Evolutionary conservation across 257 asterid species (phyloP).

Genomic region (Fraxinus excelsior): DNA sequence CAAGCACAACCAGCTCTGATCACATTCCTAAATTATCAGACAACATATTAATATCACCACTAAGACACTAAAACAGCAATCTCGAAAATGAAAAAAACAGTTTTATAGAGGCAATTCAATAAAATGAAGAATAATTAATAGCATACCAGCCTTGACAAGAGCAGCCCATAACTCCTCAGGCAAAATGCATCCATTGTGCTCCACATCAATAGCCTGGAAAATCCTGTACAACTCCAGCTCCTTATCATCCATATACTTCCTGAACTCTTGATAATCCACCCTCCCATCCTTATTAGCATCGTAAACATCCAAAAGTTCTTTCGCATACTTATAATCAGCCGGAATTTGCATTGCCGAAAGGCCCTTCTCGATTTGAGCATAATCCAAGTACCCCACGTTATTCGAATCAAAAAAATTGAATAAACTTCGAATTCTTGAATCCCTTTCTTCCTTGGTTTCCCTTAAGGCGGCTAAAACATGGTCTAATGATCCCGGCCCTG

Average conservation of each 20-base stretch:
- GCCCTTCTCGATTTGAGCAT: conserved; percentile 72
- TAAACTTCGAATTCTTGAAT: conserved; percentile 65
- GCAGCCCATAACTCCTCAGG: conserved; percentile 99
- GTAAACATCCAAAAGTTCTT: conserved; percentile 82
- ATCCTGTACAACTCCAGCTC: conserved; percentile 89
- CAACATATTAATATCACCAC: neutral
- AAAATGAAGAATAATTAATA: neutral
- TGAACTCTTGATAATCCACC: conserved; percentile 88
- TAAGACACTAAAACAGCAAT: neutral
- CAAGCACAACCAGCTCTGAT: neutral
- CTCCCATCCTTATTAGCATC: conserved; percentile 90
- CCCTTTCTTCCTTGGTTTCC: conserved; percentile 84
- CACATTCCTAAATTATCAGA: neutral
- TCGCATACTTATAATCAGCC: conserved; percentile 91
- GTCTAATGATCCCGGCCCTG: conserved; percentile 85
- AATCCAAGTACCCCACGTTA: conserved; percentile 78
- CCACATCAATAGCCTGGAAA: conserved; percentile 95
- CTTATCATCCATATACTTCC: conserved; percentile 96
- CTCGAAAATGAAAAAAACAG: neutral
- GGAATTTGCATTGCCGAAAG: conserved; percentile 91
- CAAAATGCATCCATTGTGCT: conserved; percentile 88
- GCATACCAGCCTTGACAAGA: conserved; percentile 66
- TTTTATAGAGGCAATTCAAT: neutral
- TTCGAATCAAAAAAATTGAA: conserved; percentile 76
- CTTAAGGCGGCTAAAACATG: conserved; percentile 81